A percentile compares a stretch with the other conserved stretches of the same genome.
Evolutionary conservation across 139 green algal species (phyloP).

Genomic region (Prasinococcaceae sp.): DNA sequence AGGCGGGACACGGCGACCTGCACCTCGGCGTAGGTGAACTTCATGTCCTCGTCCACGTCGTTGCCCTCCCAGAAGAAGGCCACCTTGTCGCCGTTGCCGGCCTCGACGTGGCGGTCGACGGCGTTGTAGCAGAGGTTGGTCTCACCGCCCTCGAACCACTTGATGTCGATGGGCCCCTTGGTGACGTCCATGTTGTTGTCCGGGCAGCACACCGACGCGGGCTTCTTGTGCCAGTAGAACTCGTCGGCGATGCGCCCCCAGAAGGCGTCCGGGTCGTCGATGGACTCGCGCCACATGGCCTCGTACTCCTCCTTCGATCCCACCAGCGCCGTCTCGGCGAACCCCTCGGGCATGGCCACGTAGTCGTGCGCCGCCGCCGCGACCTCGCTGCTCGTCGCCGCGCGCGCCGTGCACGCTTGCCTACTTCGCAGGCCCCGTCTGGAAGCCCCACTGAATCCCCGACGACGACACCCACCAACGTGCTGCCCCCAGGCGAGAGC

Average conservation of each 20-base stretch:
- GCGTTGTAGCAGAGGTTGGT: slow-evolving; percentile 84
- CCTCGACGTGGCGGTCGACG: slow-evolving; percentile 57
- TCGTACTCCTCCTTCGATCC: slow-evolving; percentile 47
- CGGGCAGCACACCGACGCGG: slow-evolving; percentile 3
- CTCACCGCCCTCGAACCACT: slow-evolving; percentile 62
- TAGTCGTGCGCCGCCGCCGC: too few species aligned
- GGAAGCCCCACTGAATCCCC: too few species aligned
- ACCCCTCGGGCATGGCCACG: background rate
- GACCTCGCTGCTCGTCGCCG: too few species aligned
- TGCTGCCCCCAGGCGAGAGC: too few species aligned
- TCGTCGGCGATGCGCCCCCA: slow-evolving; percentile 69
- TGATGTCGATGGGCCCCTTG: slow-evolving; percentile 47
- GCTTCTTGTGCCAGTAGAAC: slow-evolving; percentile 81
- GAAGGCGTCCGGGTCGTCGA: slow-evolving; percentile 79
- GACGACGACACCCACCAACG: too few species aligned
- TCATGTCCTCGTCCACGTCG: slow-evolving; percentile 32
- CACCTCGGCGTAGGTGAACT: slow-evolving; percentile 59
- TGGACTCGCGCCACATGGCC: slow-evolving; percentile 57
- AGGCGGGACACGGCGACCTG: slow-evolving; percentile 35
- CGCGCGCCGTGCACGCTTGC: too few species aligned
- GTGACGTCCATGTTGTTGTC: slow-evolving; percentile 67
- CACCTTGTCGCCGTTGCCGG: slow-evolving; percentile 25
- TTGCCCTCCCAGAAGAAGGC: slow-evolving; percentile 54
- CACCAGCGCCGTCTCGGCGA: slow-evolving; percentile 4
- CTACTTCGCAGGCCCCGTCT: too few species aligned